Percentiles rank a stretch among this genome's conserved stretches.
Conservation (phyloP, 1,139 yeast genomes). For the Scheffersomyces cryptocercus region DNA sequence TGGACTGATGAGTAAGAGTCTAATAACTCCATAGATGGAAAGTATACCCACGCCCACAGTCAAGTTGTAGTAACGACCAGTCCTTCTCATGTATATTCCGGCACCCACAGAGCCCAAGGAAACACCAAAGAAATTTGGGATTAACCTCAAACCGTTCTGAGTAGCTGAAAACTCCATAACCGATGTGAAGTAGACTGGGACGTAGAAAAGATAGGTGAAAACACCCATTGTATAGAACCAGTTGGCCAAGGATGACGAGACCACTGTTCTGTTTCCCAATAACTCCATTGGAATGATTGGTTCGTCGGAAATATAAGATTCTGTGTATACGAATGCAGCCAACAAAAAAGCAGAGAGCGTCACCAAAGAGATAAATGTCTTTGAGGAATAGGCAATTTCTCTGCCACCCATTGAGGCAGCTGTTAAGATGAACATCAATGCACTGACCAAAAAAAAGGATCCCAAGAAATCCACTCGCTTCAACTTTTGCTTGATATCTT, state of each 20-base stretch:
- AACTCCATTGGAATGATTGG: slow-evolving; percentile 68
- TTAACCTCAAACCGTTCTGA: slow-evolving; percentile 60
- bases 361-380: slow-evolving; percentile 31
- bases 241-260: slow-evolving; percentile 66
- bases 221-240: slow-evolving; percentile 63
- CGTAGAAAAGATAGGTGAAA: slow-evolving; percentile 57
- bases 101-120: slow-evolving; percentile 69
- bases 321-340: slow-evolving; percentile 48
- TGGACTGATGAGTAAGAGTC: slow-evolving; percentile 39
- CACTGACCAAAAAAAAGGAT: slow-evolving; percentile 55
- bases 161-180: slow-evolving; percentile 58
- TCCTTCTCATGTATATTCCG: slow-evolving; percentile 66
- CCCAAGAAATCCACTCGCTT: slow-evolving; percentile 74
- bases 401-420: slow-evolving; percentile 74
- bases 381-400: slow-evolving; percentile 42
- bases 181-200: slow-evolving; percentile 64
- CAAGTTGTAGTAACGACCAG: slow-evolving; percentile 65
- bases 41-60: slow-evolving; percentile 46
- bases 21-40: slow-evolving; percentile 47
- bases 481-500: slow-evolving; percentile 45
- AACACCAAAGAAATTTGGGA: slow-evolving; percentile 70
- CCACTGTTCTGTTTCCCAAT: slow-evolving; percentile 56
- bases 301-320: slow-evolving; percentile 55
- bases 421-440: slow-evolving; percentile 55
- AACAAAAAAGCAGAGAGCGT: slow-evolving; percentile 22